phyloP scores from a whole-genome alignment of 805 yeast genomes.

The Scheffersomyces coipomensis region DNA sequence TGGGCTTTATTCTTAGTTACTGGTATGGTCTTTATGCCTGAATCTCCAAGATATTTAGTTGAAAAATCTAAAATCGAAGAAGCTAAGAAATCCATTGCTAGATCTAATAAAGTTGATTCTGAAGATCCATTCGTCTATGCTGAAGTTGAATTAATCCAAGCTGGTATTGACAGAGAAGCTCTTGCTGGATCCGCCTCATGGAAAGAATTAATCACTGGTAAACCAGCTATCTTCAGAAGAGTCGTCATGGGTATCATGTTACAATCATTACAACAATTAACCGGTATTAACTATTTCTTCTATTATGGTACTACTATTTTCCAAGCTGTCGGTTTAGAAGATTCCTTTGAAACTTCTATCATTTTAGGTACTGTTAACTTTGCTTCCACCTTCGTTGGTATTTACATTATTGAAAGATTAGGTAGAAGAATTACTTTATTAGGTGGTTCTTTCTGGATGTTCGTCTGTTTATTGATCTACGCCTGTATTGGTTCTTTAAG shows the following conservation, averaged over 20 bases:
- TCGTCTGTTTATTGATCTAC: constrained; percentile 55
- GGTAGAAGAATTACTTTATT: constrained; percentile 51
- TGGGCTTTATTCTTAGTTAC: constrained; percentile 50
- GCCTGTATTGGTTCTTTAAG: constrained; percentile 59
- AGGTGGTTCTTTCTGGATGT: constrained; percentile 46
- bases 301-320: constrained; percentile 60
- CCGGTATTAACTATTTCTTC: constrained; percentile 62
- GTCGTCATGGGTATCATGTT: constrained; percentile 55
- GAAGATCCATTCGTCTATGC: constrained; percentile 54
- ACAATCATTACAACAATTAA: constrained; percentile 57
- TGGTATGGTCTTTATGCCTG: constrained; percentile 63
- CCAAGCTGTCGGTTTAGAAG: constrained; percentile 46
- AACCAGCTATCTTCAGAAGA: constrained; percentile 60
- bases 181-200: constrained; percentile 66
- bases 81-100: constrained; percentile 54
- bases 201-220: constrained; percentile 60
- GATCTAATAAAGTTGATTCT: constrained; percentile 50
- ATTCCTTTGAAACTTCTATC: constrained; percentile 55
- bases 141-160: constrained; percentile 53
- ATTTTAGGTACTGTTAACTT: constrained; percentile 56
- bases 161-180: constrained; percentile 60
- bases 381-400: constrained; percentile 51
- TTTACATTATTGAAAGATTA: constrained; percentile 46
- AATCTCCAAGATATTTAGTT: constrained; percentile 64
- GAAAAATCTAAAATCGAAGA: constrained; percentile 48